These are phyloP conservation scores for Moesziomyces parantarcticus DNA, from an alignment of 1,284 basidiomycete genomes.

Conservation along the genomic window DNA sequence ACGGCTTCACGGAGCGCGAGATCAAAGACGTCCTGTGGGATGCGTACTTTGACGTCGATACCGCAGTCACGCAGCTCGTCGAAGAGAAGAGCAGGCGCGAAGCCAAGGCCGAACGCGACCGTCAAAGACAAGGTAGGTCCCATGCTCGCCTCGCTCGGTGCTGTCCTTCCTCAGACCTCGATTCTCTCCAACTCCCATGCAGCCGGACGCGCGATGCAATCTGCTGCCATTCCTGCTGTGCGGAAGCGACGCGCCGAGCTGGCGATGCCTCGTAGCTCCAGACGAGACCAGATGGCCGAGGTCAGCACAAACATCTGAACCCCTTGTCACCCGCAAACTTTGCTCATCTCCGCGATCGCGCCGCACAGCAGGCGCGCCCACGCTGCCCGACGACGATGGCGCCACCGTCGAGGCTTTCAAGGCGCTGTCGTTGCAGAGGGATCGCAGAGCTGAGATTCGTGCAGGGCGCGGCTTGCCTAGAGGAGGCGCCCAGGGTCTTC, in stretches of 20 bases:
- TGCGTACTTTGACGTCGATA: slow-evolving; percentile 84
- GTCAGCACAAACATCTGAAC: too few relatives aligned
- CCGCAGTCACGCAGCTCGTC: slow-evolving; percentile 77
- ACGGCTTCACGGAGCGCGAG: slow-evolving; percentile 59
- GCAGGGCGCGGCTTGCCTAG: slow-evolving; percentile 27
- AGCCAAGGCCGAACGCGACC: slow-evolving; percentile 49
- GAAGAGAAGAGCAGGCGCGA: slow-evolving; percentile 57
- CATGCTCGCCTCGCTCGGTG: slow-evolving; percentile 13
- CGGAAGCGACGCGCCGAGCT: too few relatives aligned
- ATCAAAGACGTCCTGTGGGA: slow-evolving; percentile 89
- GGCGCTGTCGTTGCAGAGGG: slow-evolving; percentile 33
- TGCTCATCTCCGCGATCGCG: neutral
- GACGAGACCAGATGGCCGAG: too few relatives aligned
- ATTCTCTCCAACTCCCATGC: slow-evolving; percentile 12
- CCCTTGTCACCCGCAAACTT: too few relatives aligned
- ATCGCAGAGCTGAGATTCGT: slow-evolving; percentile 30
- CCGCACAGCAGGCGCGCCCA: slow-evolving; percentile 26
- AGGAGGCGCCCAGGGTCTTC: slow-evolving; percentile 38
- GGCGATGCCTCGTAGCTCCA: too few relatives aligned
- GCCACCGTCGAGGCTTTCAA: slow-evolving; percentile 74
- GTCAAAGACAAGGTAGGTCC: slow-evolving; percentile 54
- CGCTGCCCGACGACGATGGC: slow-evolving; percentile 26
- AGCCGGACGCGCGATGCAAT: slow-evolving; percentile 4
- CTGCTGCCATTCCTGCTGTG: neutral
- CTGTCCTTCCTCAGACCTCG: slow-evolving; percentile 17